These are phyloP conservation scores for Aspergillus tubingensis DNA, from an alignment of 2,329 filamentous ascomycete species.

Conservation along the genomic window DNA sequence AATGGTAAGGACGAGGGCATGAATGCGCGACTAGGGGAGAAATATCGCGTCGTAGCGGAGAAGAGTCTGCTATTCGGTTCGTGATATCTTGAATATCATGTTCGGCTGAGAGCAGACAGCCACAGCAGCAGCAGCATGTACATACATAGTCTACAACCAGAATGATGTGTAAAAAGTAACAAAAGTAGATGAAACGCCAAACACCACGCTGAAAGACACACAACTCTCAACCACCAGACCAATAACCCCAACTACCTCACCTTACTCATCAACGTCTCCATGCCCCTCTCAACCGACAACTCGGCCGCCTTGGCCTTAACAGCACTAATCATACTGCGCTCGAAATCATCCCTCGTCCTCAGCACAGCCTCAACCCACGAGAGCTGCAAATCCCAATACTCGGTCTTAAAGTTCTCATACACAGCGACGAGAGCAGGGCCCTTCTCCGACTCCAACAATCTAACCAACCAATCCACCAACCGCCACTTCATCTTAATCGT, in stretches of 20 bases:
- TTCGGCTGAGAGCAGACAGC: too few relatives aligned
- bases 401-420: slow-evolving; percentile 79
- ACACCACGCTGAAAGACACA: slow-evolving; percentile 22
- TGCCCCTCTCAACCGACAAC: slow-evolving; percentile 74
- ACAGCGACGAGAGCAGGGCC: slow-evolving; percentile 71
- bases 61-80: slow-evolving; percentile 27
- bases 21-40: slow-evolving; percentile 51
- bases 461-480: slow-evolving; percentile 80
- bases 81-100: too few relatives aligned
- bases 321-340: slow-evolving; percentile 80
- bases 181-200: slow-evolving; percentile 14
- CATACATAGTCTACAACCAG: too few relatives aligned
- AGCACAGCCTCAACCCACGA: slow-evolving; percentile 94
- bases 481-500: slow-evolving; percentile 90
- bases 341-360: slow-evolving; percentile 86
- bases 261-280: slow-evolving; percentile 93
- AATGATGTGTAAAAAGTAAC: not conserved
- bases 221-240: not conserved
- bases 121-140: too few relatives aligned
- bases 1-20: slow-evolving; percentile 40
- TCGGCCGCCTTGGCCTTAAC: slow-evolving; percentile 89
- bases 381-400: slow-evolving; percentile 92
- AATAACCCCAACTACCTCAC: slow-evolving; percentile 57
- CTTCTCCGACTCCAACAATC: slow-evolving; percentile 73
- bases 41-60: slow-evolving; percentile 54